Conservation (phyloP, 2,329 filamentous ascomycete genomes). For the Pseudopyricularia javanii region DNA sequence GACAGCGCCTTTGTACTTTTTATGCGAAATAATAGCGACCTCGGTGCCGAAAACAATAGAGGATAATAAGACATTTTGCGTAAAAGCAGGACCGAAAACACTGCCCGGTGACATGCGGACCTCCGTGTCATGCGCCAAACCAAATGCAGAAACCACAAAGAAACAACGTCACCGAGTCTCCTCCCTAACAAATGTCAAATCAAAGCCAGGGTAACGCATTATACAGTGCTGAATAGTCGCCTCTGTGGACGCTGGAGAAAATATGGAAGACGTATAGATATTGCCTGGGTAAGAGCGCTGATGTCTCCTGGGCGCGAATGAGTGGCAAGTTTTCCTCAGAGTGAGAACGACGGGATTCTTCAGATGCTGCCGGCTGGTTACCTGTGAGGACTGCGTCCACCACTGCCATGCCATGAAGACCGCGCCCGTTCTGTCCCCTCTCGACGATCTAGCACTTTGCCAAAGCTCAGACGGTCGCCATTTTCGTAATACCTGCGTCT, state of each 20-base stretch:
- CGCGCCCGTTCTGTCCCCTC: constrained; percentile 6
- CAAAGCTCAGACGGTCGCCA: constrained; percentile 12
- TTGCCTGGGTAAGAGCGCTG: no score
- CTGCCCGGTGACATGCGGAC: not conserved
- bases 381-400: not conserved
- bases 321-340: not conserved
- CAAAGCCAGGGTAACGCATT: not conserved
- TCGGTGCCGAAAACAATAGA: not conserved
- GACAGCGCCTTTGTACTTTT: not conserved
- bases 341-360: not conserved
- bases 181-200: not conserved
- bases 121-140: not conserved
- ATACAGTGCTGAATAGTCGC: not conserved
- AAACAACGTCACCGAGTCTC: not conserved
- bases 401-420: constrained; percentile 8
- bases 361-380: not conserved
- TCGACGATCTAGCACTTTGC: constrained; percentile 7
- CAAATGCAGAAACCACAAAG: not conserved
- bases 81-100: not conserved
- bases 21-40: not conserved
- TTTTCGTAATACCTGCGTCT: constrained; percentile 5
- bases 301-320: not conserved
- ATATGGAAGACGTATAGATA: not conserved
- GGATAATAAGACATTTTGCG: not conserved
- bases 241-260: not conserved